A percentile compares a stretch with the other conserved stretches of the same genome.
These are phyloP conservation scores for Erodium chrysanthum DNA, from an alignment of 441 rosid genomes.

Conservation along the genomic window DNA sequence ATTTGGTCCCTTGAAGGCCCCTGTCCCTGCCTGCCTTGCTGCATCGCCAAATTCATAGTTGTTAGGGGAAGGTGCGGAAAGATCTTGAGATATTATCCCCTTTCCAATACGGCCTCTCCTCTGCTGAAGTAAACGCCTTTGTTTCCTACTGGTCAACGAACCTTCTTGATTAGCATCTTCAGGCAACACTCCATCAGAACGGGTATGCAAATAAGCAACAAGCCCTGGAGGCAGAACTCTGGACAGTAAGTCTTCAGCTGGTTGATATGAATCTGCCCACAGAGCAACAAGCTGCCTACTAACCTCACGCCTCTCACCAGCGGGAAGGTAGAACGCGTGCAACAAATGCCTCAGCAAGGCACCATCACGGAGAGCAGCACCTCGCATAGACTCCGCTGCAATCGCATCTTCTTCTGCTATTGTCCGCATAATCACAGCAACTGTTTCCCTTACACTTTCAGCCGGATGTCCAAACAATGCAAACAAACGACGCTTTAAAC, in stretches of 20 bases:
- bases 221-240: slow-evolving; percentile 98
- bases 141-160: slow-evolving; percentile 71
- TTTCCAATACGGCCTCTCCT: slow-evolving; percentile 60
- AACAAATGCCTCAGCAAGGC: slow-evolving; percentile 93
- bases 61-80: slow-evolving; percentile 26
- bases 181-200: slow-evolving; percentile 48
- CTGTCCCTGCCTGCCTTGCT: slow-evolving; percentile 34
- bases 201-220: slow-evolving; percentile 96
- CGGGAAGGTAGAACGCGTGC: slow-evolving; percentile 82
- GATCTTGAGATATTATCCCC: slow-evolving; percentile 55
- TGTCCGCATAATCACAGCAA: slow-evolving; percentile 97
- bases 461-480: slow-evolving; percentile 99
- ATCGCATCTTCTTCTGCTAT: slow-evolving; percentile 99
- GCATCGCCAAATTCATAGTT: slow-evolving; percentile 53
- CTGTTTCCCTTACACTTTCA: slow-evolving; percentile 94
- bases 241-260: slow-evolving; percentile 78
- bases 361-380: slow-evolving; percentile 98
- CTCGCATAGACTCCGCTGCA: slow-evolving; percentile 99
- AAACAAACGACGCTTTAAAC: slow-evolving; percentile 86
- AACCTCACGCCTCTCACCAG: slow-evolving; percentile 91
- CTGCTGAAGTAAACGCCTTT: slow-evolving; percentile 81
- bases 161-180: slow-evolving; percentile 66
- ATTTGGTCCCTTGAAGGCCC: slow-evolving; percentile 40
- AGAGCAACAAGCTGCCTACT: slow-evolving; percentile 99
- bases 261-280: slow-evolving; percentile 99